Base-by-base conservation (phyloP, 2,329 filamentous ascomycete genomes). In the Trichoderma simmonsii region DNA sequence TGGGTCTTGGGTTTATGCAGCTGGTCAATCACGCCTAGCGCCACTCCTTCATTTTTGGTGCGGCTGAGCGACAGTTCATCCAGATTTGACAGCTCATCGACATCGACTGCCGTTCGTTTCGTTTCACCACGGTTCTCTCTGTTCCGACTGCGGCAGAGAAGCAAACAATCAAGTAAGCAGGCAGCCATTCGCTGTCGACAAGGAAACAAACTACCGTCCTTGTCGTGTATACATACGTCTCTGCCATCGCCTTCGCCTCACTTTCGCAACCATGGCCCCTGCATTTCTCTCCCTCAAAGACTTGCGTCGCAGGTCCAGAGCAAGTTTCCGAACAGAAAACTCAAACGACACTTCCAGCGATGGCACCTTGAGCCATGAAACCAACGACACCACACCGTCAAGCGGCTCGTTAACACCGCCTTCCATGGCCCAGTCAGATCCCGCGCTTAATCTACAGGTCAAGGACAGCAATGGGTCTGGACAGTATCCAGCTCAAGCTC, bases 321-420 rank as follows among this genome's bases (percentile, higher is more conserved):
- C 90, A 73, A 94, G 90, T 84, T 91, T 94, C 82, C 89, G 88
- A 72, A 90, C 89, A 62, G 87, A 88, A 54, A 86, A 85, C 73
- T 89, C 89, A 54, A 89, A 86, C 62, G 89, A 91, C 76, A 86
- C 86, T 9, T 89, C 88, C 61, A 90, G 88, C 79, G 89, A 89
- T 78, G 87, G 86, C 74, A 85, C 85, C 76, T 81, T 82, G 54
- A 87, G 85, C 78, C 86, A 88, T 76, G 87, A 86, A 76, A 89
- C 88, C 36, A 86, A 88, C 75, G 87, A 86, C 76, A 89, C 88
- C 43, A 86, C 89, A 67, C 88, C 88, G 48, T 90, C 89, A 14
- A 92, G 87, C 79, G 93, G 90, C 77, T 91, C 91, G 63, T 84
- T 91, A 59, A 94, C 93, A 63, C 92, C 93, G 48, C 92, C 93